phyloP scores from a whole-genome alignment of 169 alveolate genomes.

The Pseudocohnilembus persalinus region DNA sequence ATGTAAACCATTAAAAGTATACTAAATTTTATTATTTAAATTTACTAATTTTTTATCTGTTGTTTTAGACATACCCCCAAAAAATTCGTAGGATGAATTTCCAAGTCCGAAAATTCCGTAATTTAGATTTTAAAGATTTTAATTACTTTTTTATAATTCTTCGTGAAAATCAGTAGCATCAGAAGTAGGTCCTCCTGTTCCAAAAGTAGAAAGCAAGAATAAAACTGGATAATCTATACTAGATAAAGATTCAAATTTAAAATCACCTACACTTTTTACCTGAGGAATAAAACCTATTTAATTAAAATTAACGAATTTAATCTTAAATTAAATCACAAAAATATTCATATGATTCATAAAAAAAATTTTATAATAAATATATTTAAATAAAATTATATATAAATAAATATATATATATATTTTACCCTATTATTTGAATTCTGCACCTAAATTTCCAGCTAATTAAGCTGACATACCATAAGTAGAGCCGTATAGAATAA shows the following conservation, averaged over 20 bases:
- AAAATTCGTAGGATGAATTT: neutral
- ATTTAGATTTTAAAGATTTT: neutral
- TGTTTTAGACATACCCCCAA: neutral
- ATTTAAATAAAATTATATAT: too few species aligned
- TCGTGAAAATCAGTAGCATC: neutral
- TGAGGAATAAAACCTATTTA: neutral
- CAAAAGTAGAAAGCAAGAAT: neutral
- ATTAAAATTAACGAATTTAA: too few species aligned
- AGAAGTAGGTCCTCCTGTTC: neutral
- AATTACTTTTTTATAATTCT: too few species aligned
- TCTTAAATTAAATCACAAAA: too few species aligned
- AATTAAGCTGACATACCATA: neutral
- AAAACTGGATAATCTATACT: neutral
- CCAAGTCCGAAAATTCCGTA: neutral
- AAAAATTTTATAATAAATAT: too few species aligned
- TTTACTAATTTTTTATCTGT: neutral
- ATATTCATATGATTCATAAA: too few species aligned
- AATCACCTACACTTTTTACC: neutral
- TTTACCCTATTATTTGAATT: neutral
- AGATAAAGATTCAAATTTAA: neutral
- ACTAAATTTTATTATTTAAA: too few species aligned
- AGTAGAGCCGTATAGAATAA: neutral
- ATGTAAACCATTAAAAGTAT: too few species aligned
- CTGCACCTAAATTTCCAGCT: neutral
- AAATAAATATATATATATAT: too few species aligned